Evolutionary conservation across 2,329 filamentous ascomycete genomes (phyloP).

Genomic region (Exophiala lecanii-corni): DNA sequence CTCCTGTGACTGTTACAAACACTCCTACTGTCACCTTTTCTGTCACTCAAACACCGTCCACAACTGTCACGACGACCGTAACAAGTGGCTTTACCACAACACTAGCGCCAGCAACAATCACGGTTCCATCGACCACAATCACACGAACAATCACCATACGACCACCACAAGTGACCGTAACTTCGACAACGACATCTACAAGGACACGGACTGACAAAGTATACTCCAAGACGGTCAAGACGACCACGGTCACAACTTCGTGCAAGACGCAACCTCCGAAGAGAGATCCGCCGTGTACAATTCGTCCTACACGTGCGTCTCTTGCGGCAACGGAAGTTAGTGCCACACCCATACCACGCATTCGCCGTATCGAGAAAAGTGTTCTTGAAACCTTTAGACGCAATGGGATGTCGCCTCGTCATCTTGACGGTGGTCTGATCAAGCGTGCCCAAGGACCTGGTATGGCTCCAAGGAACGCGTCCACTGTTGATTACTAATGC

Average conservation of each 20-base stretch:
- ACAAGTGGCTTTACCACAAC: slow-evolving; percentile 17
- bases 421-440: slow-evolving; percentile 3
- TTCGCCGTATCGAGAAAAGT: slow-evolving; percentile 1
- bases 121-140: slow-evolving; percentile 16
- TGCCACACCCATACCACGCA: slow-evolving; percentile 3
- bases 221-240: slow-evolving; percentile 14
- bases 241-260: slow-evolving; percentile 16
- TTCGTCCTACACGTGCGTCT: slow-evolving; percentile 18
- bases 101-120: slow-evolving; percentile 15
- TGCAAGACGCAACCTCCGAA: slow-evolving; percentile 14
- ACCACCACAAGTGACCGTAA: slow-evolving; percentile 16
- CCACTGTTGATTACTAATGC: not conserved
- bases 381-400: not conserved
- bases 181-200: slow-evolving; percentile 15
- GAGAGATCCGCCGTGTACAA: slow-evolving; percentile 19
- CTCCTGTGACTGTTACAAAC: slow-evolving; percentile 16
- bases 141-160: slow-evolving; percentile 17
- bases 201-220: slow-evolving; percentile 15
- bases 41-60: slow-evolving; percentile 15
- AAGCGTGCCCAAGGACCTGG: slow-evolving; percentile 13
- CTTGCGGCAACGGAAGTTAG: slow-evolving; percentile 10
- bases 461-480: not conserved
- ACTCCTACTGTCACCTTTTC: slow-evolving; percentile 22
- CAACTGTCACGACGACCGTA: slow-evolving; percentile 16
- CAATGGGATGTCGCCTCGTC: not conserved